These are phyloP conservation scores for Blastomyces parvus DNA, from an alignment of 2,329 filamentous ascomycete genomes.

Conservation along the genomic window DNA sequence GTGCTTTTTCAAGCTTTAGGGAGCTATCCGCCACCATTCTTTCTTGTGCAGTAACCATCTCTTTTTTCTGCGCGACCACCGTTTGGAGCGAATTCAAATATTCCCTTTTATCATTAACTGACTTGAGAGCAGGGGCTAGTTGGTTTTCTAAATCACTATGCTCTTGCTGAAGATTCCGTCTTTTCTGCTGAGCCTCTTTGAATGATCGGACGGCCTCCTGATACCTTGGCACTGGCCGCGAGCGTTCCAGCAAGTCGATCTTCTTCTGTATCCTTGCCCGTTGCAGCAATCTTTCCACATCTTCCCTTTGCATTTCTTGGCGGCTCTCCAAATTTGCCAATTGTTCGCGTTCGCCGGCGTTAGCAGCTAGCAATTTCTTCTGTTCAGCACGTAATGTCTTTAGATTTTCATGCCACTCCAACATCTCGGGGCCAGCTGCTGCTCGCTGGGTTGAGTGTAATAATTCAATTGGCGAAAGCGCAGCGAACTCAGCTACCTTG, in stretches of 20 bases:
- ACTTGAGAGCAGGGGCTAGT: slow-evolving; percentile 58
- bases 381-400: slow-evolving; percentile 61
- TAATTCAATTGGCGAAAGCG: slow-evolving; percentile 68
- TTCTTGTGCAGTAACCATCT: slow-evolving; percentile 47
- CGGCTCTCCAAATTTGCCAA: slow-evolving; percentile 60
- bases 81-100: slow-evolving; percentile 51
- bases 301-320: slow-evolving; percentile 64
- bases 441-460: slow-evolving; percentile 80
- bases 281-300: slow-evolving; percentile 75
- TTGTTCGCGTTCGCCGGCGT: slow-evolving; percentile 51
- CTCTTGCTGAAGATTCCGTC: slow-evolving; percentile 47
- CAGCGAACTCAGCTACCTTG: slow-evolving; percentile 87
- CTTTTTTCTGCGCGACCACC: slow-evolving; percentile 48
- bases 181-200: slow-evolving; percentile 46
- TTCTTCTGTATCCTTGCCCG: slow-evolving; percentile 58
- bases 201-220: slow-evolving; percentile 43
- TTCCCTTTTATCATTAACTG: slow-evolving; percentile 58
- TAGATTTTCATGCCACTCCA: slow-evolving; percentile 64
- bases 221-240: slow-evolving; percentile 58
- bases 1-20: slow-evolving; percentile 33
- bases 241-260: slow-evolving; percentile 55
- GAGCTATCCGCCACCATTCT: slow-evolving; percentile 34
- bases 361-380: slow-evolving; percentile 52
- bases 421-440: slow-evolving; percentile 72
- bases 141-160: slow-evolving; percentile 51